Evolutionary conservation across 2,329 filamentous ascomycete genomes (phyloP), one percentile per base, ranked within the genome.

Genomic region (Periglandula ipomoeae): DNA sequence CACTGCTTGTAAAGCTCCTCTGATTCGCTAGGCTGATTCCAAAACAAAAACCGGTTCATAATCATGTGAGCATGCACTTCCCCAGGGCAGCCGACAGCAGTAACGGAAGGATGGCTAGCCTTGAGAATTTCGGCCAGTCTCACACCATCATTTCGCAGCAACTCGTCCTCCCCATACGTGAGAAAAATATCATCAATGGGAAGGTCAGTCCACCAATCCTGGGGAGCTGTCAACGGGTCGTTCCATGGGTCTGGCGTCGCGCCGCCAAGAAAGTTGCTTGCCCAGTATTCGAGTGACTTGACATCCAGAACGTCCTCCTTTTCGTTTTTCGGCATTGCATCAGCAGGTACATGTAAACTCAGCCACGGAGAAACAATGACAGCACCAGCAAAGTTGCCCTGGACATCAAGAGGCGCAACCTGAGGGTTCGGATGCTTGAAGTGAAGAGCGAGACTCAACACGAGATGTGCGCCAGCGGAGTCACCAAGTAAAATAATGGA

Each of bases 61-160:
- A 50, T 15, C 49, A 50, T 50, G 8, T 48, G 45, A 27, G 38
- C 40, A 37, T 50, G 49, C 24, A 50, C 19, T 26, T 50, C 49
- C 3, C 39, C 32, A 5, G 44, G 37, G 4, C 32, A n/a, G 11
- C 30, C 32, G 1, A n/a, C 22, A 10, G 34, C 45, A 22, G 22
- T 24, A 2, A 17, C n/a, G 7, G 39, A 48, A 4, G 38, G 39
- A 13, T 45, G 49, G 5, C 15, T 40, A 4, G 23, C n/a, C 5
- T 39, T 20, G 5, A 50, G 19, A 10, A 50, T 20, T 4, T 26
- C 45, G 7, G 49, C 44, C 20, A 50, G 23, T n/a, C 19, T 9
- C 3, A 19, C 45, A 19, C 39, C 17, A 13, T 42, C 40, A 23
- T 44, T 34, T 5, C 39, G 23, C 34, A 50, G 49, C 40, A 50